phyloP scores from a whole-genome alignment of 371 early-diverging fungal genomes.

The Spiromyces aspiralis region DNA sequence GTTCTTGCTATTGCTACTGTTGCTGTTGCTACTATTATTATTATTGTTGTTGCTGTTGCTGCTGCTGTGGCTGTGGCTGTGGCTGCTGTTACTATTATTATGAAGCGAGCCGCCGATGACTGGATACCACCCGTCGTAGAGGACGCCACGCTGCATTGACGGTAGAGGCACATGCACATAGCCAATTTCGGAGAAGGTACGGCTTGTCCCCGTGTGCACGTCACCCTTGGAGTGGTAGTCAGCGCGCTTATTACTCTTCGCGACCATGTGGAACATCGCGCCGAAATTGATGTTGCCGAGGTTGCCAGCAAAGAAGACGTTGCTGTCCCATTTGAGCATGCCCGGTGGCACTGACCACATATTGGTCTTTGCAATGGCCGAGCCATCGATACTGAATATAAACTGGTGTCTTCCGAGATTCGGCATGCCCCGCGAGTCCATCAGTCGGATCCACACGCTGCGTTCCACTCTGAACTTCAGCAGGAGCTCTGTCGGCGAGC shows the following conservation, averaged over 20 bases:
- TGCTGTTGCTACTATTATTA: not conserved
- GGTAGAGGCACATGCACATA: slow-evolving; percentile 14
- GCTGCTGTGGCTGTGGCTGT: not conserved
- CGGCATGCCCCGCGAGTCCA: slow-evolving; percentile 31
- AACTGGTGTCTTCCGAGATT: slow-evolving; percentile 28
- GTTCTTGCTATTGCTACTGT: not conserved
- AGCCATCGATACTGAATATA: slow-evolving; percentile 35
- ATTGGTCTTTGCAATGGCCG: slow-evolving; percentile 21
- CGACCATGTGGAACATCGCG: slow-evolving; percentile 1
- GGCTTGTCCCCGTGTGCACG: no score
- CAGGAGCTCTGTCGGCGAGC: not conserved
- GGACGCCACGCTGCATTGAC: slow-evolving; percentile 8
- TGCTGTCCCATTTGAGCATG: not conserved
- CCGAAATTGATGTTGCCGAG: slow-evolving; percentile 8
- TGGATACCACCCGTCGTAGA: slow-evolving; percentile 24
- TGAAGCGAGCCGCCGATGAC: slow-evolving; percentile 5
- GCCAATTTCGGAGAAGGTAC: slow-evolving; percentile 9
- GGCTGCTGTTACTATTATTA: not conserved
- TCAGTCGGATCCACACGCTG: slow-evolving; percentile 32
- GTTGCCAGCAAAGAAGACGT: slow-evolving; percentile 10
- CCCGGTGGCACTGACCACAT: slow-evolving; percentile 8
- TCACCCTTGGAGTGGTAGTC: no score
- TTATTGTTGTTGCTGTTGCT: not conserved
- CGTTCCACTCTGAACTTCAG: slow-evolving; percentile 31
- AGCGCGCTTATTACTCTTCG: no score